phyloP scores from a whole-genome alignment of 2,329 filamentous ascomycete species.

The Fusarium coicis region DNA sequence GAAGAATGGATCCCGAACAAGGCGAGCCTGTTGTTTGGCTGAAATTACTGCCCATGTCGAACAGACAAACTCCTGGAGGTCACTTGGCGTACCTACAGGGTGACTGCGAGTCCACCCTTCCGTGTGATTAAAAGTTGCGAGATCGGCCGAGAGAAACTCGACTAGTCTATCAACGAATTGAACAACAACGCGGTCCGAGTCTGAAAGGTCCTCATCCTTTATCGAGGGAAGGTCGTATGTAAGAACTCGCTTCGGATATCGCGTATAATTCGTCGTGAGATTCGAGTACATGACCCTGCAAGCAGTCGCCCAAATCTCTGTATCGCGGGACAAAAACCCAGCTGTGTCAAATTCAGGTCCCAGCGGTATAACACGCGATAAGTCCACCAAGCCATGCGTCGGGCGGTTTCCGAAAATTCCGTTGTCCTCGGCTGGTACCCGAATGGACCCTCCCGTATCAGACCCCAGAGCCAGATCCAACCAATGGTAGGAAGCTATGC shows the following conservation, averaged over 20 bases:
- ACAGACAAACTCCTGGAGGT: neutral
- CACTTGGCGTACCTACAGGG: neutral
- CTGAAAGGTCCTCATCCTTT: rapidly evolving
- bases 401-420: neutral
- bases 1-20: neutral
- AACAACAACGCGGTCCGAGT: neutral
- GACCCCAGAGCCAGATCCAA: neutral
- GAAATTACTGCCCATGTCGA: neutral
- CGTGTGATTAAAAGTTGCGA: neutral
- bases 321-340: neutral
- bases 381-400: neutral
- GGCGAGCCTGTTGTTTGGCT: neutral
- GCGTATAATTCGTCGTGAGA: neutral
- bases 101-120: neutral
- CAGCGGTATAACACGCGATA: neutral
- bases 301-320: neutral
- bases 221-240: neutral
- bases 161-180: neutral
- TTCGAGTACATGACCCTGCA: neutral
- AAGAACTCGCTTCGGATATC: neutral
- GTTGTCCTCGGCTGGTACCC: neutral
- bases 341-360: neutral
- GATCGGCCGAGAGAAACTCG: neutral
- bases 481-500: neutral
- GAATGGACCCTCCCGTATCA: neutral